Evolutionary conservation across 2,329 filamentous ascomycete genomes (phyloP).

Genomic region (Epichloe elymi): DNA sequence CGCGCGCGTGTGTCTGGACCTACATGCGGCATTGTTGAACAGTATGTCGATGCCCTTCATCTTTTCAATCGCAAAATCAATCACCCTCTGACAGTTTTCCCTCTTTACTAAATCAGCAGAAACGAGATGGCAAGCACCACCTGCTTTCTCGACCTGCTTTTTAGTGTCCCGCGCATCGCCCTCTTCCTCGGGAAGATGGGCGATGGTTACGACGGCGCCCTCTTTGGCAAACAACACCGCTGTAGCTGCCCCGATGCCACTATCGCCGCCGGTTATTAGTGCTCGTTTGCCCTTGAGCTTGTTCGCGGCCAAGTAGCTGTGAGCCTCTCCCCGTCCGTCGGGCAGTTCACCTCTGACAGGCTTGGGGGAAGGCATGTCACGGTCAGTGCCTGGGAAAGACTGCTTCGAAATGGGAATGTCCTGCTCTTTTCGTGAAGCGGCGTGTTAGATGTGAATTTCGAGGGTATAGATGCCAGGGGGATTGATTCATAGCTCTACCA

Average conservation of each 20-base stretch:
- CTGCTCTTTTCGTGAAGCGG: constrained; percentile 31
- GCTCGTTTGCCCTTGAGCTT: constrained; percentile 67
- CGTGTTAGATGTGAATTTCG: not conserved
- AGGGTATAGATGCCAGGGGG: not conserved
- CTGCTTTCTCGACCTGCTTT: constrained; percentile 52
- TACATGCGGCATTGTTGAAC: constrained; percentile 61
- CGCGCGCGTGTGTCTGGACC: not conserved
- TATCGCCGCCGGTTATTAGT: constrained; percentile 62
- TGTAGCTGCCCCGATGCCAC: constrained; percentile 33
- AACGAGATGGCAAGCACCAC: constrained; percentile 50
- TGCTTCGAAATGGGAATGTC: constrained; percentile 26
- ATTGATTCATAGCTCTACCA: not conserved
- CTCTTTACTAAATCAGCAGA: constrained; percentile 50
- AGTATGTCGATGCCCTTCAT: constrained; percentile 63
- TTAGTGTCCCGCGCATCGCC: constrained; percentile 65
- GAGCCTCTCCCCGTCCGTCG: constrained; percentile 38
- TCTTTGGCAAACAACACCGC: constrained; percentile 72
- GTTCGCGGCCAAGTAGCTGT: constrained; percentile 53
- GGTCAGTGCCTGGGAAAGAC: constrained; percentile 10
- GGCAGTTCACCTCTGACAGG: constrained; percentile 4
- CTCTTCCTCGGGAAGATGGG: constrained; percentile 64
- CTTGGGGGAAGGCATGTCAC: constrained; percentile 11
- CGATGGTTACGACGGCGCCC: constrained; percentile 60
- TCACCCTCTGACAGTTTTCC: constrained; percentile 53
- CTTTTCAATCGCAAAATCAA: constrained; percentile 51